Conservation (phyloP, 768 basidiomycete species). For the Termitomyces sp. region DNA sequence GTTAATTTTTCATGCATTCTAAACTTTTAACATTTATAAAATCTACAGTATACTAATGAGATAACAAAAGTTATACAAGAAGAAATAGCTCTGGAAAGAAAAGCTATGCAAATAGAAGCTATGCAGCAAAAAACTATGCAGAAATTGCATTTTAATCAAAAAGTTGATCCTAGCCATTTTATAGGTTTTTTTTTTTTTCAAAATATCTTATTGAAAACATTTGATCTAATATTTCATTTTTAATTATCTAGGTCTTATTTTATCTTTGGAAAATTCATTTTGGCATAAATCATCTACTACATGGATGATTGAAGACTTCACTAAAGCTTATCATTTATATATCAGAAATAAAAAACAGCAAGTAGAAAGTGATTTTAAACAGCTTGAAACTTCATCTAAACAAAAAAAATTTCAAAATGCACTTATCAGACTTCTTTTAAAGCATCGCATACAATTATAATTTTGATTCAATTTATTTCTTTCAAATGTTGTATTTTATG, state of each 20-base stretch:
- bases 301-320: background rate
- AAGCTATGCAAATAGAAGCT: no score
- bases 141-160: no score
- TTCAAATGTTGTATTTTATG: background rate
- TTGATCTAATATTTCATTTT: no score
- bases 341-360: background rate
- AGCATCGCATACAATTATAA: background rate
- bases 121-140: no score
- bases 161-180: background rate
- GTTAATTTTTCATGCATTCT: no score
- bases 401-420: background rate
- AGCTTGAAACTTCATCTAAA: background rate
- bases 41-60: background rate
- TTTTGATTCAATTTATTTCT: background rate
- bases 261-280: background rate
- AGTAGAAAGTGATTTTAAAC: background rate
- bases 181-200: background rate
- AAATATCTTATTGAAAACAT: background rate
- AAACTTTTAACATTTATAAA: background rate
- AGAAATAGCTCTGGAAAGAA: no score
- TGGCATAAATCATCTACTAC: background rate
- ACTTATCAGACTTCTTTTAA: background rate
- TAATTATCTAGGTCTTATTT: background rate
- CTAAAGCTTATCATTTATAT: background rate
- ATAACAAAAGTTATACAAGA: background rate